Base-by-base conservation (phyloP, 164 flowering plant species). In the Stephania cephalantha region DNA sequence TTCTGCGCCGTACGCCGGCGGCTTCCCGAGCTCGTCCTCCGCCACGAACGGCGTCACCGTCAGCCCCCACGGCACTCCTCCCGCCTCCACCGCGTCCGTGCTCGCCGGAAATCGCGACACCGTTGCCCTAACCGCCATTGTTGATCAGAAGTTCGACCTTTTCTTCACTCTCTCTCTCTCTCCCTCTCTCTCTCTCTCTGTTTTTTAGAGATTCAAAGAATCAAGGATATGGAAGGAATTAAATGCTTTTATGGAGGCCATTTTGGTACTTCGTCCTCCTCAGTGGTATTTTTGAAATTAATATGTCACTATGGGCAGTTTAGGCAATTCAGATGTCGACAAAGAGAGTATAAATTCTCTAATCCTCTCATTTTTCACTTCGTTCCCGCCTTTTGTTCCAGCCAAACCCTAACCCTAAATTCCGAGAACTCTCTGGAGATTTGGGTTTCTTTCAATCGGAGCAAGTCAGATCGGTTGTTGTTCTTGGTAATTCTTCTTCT, bases 11-110 rank as follows among this genome's bases (percentile, higher is more conserved):
- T 82, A 90, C 22, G 73, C 84, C 48, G 98, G 97, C 5, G 89
- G 61, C 7, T 42, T 79, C 25, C 93, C 97, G 74, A 84, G 83
- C 87, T 95, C 98, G 78, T 95, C 98, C 74, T 75, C 79, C n/a
- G 86, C 66, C 13, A 97, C 86, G 81, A 93, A 94, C 8, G 99
- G 99, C 48, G 97, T 83, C 35, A 93, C 85, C 13, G 95, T 87
- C 18, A 94, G 78, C 0, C 98, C 99, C 98, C 98, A 96, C 1
- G 95, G 97, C 5, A 94, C 48, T 13, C 98, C 99, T 12, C 90
- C 86, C 0, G 85, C 78, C 72, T 96, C 97, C 71, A 83, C 90
- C n/a, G 88, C 85, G 68, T 87, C 93, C 4, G 85, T 71, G 78
- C 93, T 90, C 18, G 76, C 48, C 75, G 98, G 99, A 74, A 96